Conservation (phyloP, 805 yeast species). For the Candida orba region DNA sequence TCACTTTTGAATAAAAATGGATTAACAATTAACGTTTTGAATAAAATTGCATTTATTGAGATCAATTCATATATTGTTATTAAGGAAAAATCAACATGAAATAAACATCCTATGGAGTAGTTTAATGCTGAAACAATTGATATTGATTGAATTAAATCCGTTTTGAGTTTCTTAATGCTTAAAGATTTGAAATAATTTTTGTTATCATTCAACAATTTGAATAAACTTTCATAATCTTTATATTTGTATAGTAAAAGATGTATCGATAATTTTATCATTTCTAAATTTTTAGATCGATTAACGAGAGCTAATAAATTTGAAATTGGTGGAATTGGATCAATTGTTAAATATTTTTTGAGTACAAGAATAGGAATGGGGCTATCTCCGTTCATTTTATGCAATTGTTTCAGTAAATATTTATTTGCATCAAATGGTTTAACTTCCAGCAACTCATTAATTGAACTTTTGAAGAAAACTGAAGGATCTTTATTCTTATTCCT, state of each 20-base stretch:
- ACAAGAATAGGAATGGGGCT: background rate
- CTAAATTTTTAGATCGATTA: background rate
- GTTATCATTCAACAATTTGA: background rate
- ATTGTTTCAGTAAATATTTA: conserved; percentile 27
- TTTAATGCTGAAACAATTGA: background rate
- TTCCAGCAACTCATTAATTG: conserved; percentile 1
- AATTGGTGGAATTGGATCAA: conserved; percentile 1
- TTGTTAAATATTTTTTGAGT: background rate
- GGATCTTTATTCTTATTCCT: background rate
- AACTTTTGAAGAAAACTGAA: background rate
- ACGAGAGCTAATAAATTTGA: background rate
- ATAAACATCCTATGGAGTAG: background rate
- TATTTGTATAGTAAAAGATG: conserved; percentile 4
- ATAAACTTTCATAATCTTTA: conserved; percentile 1
- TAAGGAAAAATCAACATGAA: background rate
- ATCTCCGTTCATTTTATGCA: background rate
- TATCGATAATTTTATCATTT: background rate
- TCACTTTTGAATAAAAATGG: background rate
- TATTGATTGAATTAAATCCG: background rate
- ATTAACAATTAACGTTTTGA: conserved; percentile 1
- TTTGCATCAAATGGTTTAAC: conserved; percentile 60
- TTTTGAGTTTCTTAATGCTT: background rate
- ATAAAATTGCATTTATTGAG: background rate
- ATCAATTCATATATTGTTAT: conserved; percentile 1
- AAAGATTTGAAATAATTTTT: background rate